phyloP scores from a whole-genome alignment of 345 rosid genomes.

The Angophora floribunda region DNA sequence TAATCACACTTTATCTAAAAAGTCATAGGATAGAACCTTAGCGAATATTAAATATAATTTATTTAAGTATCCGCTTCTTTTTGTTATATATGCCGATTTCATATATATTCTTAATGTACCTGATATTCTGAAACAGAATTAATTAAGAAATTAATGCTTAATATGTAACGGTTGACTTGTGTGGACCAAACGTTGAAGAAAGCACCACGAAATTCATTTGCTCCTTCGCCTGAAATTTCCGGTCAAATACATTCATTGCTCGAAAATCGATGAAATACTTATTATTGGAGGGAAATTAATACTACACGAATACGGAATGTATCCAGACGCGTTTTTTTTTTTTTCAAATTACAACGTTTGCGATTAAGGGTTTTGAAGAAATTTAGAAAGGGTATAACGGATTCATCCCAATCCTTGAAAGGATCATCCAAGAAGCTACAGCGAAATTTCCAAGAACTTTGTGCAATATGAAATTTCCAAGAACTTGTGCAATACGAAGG shows the following conservation, averaged over 20 bases:
- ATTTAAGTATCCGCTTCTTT: background rate
- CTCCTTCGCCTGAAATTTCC: background rate
- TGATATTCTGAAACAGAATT: background rate
- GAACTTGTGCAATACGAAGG: no score
- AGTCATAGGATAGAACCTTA: background rate
- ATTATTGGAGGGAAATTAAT: background rate
- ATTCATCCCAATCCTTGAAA: background rate
- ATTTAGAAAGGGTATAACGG: background rate
- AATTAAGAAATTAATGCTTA: background rate
- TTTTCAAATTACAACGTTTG: fast-evolving
- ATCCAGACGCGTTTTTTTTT: background rate
- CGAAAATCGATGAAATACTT: background rate
- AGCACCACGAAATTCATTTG: background rate
- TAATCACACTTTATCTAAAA: background rate
- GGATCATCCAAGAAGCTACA: background rate
- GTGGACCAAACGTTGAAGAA: background rate
- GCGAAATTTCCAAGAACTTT: background rate
- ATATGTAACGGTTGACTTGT: background rate
- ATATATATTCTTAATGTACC: background rate
- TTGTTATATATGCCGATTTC: fast-evolving
- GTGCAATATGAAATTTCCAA: background rate
- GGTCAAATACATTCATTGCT: background rate
- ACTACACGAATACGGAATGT: background rate
- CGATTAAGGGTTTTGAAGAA: background rate
- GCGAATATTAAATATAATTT: background rate